Conservation (phyloP, 2,329 filamentous ascomycete species). For the Cladophialophora immunda region DNA sequence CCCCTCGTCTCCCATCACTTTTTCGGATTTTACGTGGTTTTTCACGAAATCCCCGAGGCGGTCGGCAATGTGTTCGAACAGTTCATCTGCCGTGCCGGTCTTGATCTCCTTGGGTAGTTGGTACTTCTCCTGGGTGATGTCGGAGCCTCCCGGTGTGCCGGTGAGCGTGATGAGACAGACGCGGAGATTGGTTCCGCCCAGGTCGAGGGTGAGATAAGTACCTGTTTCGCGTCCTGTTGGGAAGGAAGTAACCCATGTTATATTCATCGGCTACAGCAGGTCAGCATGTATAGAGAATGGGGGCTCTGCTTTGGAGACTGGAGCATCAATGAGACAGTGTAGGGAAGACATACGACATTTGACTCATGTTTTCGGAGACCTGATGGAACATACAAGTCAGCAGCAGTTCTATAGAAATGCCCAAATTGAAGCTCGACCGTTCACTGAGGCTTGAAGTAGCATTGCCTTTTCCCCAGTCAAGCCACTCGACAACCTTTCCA, state of each 20-base stretch:
- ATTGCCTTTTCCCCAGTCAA: not conserved
- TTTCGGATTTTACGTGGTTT: slow-evolving; percentile 72
- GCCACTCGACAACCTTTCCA: not conserved
- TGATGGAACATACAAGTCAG: not conserved
- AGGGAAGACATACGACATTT: slow-evolving; percentile 18
- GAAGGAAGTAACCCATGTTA: slow-evolving; percentile 92
- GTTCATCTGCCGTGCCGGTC: slow-evolving; percentile 75
- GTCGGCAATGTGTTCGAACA: slow-evolving; percentile 94
- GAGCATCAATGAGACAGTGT: slow-evolving; percentile 6
- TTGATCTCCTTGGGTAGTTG: slow-evolving; percentile 85
- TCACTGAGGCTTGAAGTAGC: not conserved
- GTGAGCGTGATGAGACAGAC: slow-evolving; percentile 84
- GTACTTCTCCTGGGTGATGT: slow-evolving; percentile 89
- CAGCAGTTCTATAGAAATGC: not conserved
- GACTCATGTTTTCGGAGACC: not conserved
- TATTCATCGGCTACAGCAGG: slow-evolving; percentile 84
- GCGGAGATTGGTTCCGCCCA: slow-evolving; percentile 89
- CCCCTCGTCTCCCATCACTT: slow-evolving; percentile 55
- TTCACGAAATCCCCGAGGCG: slow-evolving; percentile 88
- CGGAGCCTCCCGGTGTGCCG: slow-evolving; percentile 85
- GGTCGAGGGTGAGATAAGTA: slow-evolving; percentile 82
- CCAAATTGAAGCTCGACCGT: not conserved
- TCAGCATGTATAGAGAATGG: slow-evolving; percentile 10
- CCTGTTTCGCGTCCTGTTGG: slow-evolving; percentile 86
- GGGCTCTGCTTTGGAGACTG: not conserved